These are phyloP conservation scores for Auriculariales sp. DNA, from an alignment of 768 basidiomycete species.

Conservation along the genomic window DNA sequence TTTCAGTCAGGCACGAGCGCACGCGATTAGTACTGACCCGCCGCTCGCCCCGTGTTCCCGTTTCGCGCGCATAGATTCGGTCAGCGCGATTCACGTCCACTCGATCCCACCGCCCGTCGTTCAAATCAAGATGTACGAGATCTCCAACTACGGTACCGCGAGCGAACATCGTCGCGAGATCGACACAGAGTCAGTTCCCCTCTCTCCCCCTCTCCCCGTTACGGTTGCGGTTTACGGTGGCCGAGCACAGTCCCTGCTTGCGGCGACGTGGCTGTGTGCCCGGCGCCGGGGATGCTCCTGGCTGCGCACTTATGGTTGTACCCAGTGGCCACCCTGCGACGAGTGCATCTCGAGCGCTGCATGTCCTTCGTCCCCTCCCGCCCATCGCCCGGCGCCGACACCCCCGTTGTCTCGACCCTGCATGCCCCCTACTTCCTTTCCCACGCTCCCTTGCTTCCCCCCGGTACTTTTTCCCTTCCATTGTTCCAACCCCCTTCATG, in stretches of 20 bases:
- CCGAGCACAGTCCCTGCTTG: neutral
- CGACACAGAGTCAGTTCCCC: neutral
- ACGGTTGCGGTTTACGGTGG: neutral
- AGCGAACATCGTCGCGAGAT: neutral
- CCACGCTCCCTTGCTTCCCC: too few relatives aligned
- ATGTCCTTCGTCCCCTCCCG: too few relatives aligned
- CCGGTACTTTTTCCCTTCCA: too few relatives aligned
- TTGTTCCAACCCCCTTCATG: too few relatives aligned
- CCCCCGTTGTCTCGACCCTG: too few relatives aligned
- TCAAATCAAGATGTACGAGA: neutral
- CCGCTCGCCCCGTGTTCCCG: too few relatives aligned
- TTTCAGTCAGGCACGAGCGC: too few relatives aligned
- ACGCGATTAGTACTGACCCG: too few relatives aligned
- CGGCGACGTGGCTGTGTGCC: neutral
- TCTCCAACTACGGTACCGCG: neutral
- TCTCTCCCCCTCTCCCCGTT: neutral
- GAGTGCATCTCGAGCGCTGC: neutral
- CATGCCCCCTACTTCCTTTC: too few relatives aligned
- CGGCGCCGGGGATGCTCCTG: neutral
- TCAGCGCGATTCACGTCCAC: neutral
- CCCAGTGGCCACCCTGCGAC: neutral
- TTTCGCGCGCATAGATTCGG: neutral
- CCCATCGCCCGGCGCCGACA: too few relatives aligned
- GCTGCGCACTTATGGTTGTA: neutral
- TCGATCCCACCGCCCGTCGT: neutral